A percentile compares a stretch with the other conserved stretches of the same genome.
Conservation (phyloP, 148 eudicot genomes). For the Diospyros lotus region DNA sequence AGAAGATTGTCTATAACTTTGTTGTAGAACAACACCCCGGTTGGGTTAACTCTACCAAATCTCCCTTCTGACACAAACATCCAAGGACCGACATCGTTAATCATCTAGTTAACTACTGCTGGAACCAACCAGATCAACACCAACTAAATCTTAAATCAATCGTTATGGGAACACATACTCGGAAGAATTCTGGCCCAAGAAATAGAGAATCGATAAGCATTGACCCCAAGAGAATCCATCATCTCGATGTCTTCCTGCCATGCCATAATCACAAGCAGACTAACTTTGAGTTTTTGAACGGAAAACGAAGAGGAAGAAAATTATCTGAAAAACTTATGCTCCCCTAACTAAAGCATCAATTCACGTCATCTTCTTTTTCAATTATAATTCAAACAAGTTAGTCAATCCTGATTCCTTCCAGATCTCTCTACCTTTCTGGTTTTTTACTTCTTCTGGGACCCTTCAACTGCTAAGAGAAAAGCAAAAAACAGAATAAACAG, state of each 20-base stretch:
- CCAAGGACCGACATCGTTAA: slow-evolving; percentile 8
- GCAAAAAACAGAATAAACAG: background rate
- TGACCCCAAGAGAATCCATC: slow-evolving; percentile 61
- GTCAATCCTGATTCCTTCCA: too few species aligned
- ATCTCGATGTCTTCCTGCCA: slow-evolving; percentile 71
- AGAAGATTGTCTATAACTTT: slow-evolving; percentile 54
- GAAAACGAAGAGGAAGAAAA: background rate
- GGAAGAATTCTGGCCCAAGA: slow-evolving; percentile 85
- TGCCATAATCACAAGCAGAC: too few species aligned
- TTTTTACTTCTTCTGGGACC: too few species aligned
- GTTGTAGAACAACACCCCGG: slow-evolving; percentile 60
- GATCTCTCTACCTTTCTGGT: too few species aligned
- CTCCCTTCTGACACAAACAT: slow-evolving; percentile 42
- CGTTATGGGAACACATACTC: slow-evolving; percentile 24
- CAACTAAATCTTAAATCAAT: background rate
- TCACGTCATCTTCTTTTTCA: too few species aligned
- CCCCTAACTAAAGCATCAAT: too few species aligned
- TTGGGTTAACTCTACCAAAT: slow-evolving; percentile 50
- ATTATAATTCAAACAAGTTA: too few species aligned
- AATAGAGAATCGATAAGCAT: slow-evolving; percentile 78
- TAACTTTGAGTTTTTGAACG: too few species aligned
- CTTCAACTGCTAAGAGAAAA: background rate
- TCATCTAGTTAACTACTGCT: background rate
- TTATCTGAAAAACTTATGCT: background rate
- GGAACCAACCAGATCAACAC: background rate